Evolutionary conservation across 768 basidiomycete genomes (phyloP), one percentile per base, ranked within the genome.

Genomic region (Coprinopsis marcescibilis): DNA sequence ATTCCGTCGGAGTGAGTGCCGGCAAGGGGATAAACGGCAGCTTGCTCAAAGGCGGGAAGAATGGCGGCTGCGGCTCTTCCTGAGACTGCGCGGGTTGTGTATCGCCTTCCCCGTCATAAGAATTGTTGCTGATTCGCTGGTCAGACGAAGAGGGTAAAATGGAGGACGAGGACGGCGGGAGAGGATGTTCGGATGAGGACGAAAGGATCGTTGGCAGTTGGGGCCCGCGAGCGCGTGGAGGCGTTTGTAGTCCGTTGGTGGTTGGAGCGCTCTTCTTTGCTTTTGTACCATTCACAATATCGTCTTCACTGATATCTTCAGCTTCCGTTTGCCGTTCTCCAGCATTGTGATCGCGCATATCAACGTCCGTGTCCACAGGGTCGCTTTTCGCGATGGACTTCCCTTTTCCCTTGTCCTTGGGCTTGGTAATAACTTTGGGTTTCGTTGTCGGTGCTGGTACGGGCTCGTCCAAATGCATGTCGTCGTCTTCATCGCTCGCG

Each of bases 1-100:
- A 69, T 59, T 92, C 85, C 15, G 77, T 77, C 36, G 84, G 83
- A 4, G 72, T 78, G 32, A 88, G 66, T 19, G 60, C 59, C 17
- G 64, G 62, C 23, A 73, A 40, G 5, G 69, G 65, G n/a, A 63
- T 62, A 47, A 75, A 75, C 1, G 74, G 74, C 3, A 72, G 64
- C 49, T 67, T 68, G 0, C 75, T 71, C 25, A 77, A 61, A 10
- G 71, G 60, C 4, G 75, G 73, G 3, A 71, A 54, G 26, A 57
- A 57, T 3, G 49, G 49, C 4, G 56, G 56, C 11, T 26, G 12
- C 5, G 25, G 25, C 20, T 39, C 36, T 26, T 27, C 25, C 10
- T 21, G 40, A 19, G 37, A 23, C 20, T 3, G 42, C 26, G 6
- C 19, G 3, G 30, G 30, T 23, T 11, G 13, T 14, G 17, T 34